Conservation (phyloP, 441 rosid genomes). For the Metrosideros polymorpha region DNA sequence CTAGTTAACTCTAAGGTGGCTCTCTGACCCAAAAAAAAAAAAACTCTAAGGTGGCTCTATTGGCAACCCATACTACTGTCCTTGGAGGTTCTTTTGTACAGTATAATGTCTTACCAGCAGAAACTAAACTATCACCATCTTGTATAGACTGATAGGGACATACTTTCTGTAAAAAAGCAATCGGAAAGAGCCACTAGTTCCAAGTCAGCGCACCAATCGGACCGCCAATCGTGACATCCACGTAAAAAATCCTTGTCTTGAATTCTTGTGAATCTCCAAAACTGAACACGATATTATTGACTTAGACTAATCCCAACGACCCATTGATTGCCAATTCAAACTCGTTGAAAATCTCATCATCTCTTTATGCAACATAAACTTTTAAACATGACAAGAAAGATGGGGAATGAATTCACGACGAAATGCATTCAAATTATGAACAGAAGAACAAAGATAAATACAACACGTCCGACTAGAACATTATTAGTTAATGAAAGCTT, state of each 20-base stretch:
- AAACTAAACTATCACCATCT: constrained; percentile 3
- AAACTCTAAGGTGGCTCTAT: no score
- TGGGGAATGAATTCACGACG: neutral
- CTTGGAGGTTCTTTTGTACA: neutral
- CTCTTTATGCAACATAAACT: neutral
- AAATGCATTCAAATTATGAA: neutral
- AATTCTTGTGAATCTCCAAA: neutral
- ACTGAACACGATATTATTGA: neutral
- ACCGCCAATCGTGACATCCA: no score
- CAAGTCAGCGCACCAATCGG: no score
- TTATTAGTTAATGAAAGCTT: neutral
- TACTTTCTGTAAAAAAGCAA: no score
- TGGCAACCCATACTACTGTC: no score
- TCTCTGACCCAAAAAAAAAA: no score
- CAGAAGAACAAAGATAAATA: neutral
- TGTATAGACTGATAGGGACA: neutral
- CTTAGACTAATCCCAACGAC: neutral
- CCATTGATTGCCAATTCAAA: neutral
- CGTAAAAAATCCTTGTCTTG: no score
- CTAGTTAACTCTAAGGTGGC: no score
- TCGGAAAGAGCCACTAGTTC: no score
- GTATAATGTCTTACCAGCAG: constrained; percentile 1
- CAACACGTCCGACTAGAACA: neutral
- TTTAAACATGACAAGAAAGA: neutral
- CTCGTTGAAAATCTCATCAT: neutral